Evolutionary conservation across 495 filamentous ascomycete species (phyloP).

Genomic region (Astrothelium macrocarpum): DNA sequence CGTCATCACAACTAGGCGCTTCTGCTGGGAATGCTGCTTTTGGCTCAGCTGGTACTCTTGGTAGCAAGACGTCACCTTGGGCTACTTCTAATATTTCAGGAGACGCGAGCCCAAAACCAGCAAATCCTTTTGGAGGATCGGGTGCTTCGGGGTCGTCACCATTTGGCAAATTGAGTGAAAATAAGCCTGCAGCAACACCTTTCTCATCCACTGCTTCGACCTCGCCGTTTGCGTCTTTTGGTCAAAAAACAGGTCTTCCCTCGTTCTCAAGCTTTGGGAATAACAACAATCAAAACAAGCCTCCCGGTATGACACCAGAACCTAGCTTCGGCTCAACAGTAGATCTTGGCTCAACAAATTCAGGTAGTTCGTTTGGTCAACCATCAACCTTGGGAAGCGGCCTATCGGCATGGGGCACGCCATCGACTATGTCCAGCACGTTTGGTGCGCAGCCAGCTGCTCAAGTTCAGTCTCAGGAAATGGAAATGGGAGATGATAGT

Average conservation of each 20-base stretch:
- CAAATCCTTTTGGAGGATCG: conserved; percentile 14
- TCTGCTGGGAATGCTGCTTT: conserved; percentile 4
- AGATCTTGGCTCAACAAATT: conserved; percentile 25
- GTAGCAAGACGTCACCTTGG: conserved; percentile 7
- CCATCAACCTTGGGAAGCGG: conserved; percentile 11
- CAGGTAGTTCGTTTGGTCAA: conserved; percentile 20
- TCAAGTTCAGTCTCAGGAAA: conserved; percentile 10
- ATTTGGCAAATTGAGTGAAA: conserved; percentile 12
- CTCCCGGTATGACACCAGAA: conserved; percentile 19
- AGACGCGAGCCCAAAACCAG: neutral
- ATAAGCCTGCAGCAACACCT: conserved; percentile 9
- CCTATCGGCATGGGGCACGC: conserved; percentile 16
- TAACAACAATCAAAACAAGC: conserved; percentile 7
- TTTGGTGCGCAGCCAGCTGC: conserved; percentile 10
- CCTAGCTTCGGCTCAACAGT: conserved; percentile 34
- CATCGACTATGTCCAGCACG: conserved; percentile 11
- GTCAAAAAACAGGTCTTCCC: conserved; percentile 11
- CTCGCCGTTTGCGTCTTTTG: conserved; percentile 4
- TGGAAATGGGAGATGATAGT: conserved; percentile 1
- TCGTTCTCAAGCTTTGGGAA: conserved; percentile 20
- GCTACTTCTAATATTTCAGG: neutral
- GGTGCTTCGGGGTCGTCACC: conserved; percentile 12
- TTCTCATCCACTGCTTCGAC: conserved; percentile 12
- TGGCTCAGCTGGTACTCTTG: conserved; percentile 8
- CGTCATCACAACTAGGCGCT: neutral